phyloP scores from a whole-genome alignment of 441 rosid species.

The Arabidopsis hybrid region DNA sequence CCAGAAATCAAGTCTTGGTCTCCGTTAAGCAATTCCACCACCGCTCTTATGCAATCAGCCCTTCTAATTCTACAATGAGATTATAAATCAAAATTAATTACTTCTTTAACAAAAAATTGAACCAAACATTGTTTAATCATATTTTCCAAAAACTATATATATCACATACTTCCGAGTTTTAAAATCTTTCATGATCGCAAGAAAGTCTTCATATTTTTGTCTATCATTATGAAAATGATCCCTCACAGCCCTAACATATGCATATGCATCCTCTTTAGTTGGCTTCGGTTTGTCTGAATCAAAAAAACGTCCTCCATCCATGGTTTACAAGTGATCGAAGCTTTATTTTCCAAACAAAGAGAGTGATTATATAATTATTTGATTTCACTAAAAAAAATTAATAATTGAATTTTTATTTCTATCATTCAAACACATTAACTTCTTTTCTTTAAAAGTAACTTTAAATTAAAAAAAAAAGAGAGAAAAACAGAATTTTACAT shows the following conservation, averaged over 20 bases:
- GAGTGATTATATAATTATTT: background rate
- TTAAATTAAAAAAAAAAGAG: too few species aligned
- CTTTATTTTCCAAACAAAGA: conserved; percentile 54
- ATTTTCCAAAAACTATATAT: background rate
- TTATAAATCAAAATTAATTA: background rate
- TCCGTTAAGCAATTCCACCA: background rate
- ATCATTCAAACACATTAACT: conserved; percentile 5
- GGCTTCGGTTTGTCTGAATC: conserved; percentile 50
- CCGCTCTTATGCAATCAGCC: background rate
- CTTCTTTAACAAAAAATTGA: background rate
- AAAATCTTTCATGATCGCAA: conserved; percentile 81
- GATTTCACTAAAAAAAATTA: background rate
- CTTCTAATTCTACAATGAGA: conserved; percentile 5
- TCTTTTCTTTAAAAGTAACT: background rate
- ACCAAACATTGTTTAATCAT: background rate
- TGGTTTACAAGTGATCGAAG: conserved; percentile 63
- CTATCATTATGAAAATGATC: conserved; percentile 72
- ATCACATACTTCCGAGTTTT: conserved; percentile 41
- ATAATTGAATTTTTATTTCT: background rate
- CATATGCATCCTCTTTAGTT: conserved; percentile 76
- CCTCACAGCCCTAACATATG: conserved; percentile 76
- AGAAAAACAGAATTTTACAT: background rate
- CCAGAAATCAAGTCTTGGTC: background rate
- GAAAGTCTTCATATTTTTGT: conserved; percentile 61
- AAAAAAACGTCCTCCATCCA: conserved; percentile 36